Conservation (phyloP, 495 filamentous ascomycete genomes). For the Lepidopterella palustris region DNA sequence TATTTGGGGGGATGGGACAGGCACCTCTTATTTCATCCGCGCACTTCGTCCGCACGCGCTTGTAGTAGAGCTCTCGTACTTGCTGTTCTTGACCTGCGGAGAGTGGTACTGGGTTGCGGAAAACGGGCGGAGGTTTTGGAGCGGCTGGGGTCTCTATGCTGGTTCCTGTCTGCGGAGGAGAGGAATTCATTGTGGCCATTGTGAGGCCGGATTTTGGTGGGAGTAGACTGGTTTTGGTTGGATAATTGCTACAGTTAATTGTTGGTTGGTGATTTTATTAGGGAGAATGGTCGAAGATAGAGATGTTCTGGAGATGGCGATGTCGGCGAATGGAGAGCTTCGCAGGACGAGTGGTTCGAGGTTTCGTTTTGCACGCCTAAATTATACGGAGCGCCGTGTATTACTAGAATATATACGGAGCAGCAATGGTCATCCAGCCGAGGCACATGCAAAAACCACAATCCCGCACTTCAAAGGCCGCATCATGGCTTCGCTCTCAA, state of each 20-base stretch:
- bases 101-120: conserved; percentile 82
- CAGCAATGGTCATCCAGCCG: too few species aligned
- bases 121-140: conserved; percentile 42
- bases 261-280: neutral
- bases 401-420: too few species aligned
- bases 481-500: too few species aligned
- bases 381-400: neutral
- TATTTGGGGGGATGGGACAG: neutral
- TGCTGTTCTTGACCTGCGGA: conserved; percentile 86
- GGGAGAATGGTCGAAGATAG: neutral
- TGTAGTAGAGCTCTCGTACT: conserved; percentile 85
- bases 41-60: conserved; percentile 71
- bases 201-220: neutral
- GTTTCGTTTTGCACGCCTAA: neutral
- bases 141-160: neutral
- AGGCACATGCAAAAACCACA: too few species aligned
- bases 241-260: neutral
- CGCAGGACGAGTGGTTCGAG: neutral
- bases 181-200: conserved; percentile 7
- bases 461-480: too few species aligned
- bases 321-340: neutral
- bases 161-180: neutral
- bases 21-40: conserved; percentile 80
- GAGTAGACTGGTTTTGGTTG: neutral
- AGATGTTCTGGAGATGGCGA: neutral